A percentile compares a stretch with the other conserved stretches of the same genome.
These are phyloP conservation scores for Paecilomyces sp. DNA, from an alignment of 2,329 filamentous ascomycete species.

Conservation along the genomic window DNA sequence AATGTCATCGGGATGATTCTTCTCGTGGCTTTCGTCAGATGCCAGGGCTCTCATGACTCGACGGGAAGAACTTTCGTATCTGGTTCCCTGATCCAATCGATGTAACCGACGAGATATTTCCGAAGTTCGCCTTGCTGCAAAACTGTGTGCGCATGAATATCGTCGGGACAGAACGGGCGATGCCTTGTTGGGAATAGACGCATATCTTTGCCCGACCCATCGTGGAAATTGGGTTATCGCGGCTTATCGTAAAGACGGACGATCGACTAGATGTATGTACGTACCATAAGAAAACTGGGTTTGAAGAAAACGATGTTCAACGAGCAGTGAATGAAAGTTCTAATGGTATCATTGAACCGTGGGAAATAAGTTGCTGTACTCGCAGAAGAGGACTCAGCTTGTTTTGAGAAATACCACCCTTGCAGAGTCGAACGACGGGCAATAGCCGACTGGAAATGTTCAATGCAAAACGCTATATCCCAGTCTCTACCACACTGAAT, in stretches of 20 bases:
- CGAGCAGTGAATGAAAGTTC: too few relatives aligned
- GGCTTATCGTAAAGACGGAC: not conserved
- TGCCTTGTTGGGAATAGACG: not conserved
- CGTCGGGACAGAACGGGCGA: not conserved
- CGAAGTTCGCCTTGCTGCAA: not conserved
- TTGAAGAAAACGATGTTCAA: too few relatives aligned
- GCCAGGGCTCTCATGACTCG: not conserved
- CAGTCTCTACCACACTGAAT: too few relatives aligned
- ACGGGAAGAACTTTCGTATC: not conserved
- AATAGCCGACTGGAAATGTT: too few relatives aligned
- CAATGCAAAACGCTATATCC: too few relatives aligned
- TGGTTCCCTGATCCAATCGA: not conserved
- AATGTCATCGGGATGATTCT: slow-evolving; percentile 1
- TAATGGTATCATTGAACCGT: too few relatives aligned
- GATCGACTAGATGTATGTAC: not conserved
- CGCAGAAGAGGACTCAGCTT: too few relatives aligned
- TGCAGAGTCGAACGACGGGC: too few relatives aligned
- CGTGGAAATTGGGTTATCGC: not conserved
- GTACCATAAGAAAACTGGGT: too few relatives aligned
- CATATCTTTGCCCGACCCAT: not conserved
- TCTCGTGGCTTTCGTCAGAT: not conserved
- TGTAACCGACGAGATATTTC: not conserved
- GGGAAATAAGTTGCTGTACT: too few relatives aligned
- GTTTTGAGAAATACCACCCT: too few relatives aligned
- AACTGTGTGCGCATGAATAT: not conserved